These are phyloP conservation scores for Barnettozyma californica DNA, from an alignment of 805 yeast species.

Conservation along the genomic window DNA sequence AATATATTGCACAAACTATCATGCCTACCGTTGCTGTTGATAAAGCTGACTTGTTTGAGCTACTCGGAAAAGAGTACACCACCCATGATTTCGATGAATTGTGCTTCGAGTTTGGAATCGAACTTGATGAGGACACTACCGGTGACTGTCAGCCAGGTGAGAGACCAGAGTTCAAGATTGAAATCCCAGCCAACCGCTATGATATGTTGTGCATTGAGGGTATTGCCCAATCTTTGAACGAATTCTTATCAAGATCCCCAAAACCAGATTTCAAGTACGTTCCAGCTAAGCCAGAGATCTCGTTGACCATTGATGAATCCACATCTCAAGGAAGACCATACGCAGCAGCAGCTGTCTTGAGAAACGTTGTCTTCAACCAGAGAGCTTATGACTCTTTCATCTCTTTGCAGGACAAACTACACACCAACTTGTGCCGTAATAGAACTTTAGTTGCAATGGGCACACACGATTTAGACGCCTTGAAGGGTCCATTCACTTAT, in stretches of 20 bases:
- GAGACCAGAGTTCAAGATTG: constrained; percentile 95
- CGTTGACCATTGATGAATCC: constrained; percentile 69
- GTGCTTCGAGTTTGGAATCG: constrained; percentile 96
- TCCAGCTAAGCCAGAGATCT: constrained; percentile 53
- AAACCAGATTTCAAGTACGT: constrained; percentile 65
- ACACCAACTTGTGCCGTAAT: constrained; percentile 92
- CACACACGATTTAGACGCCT: constrained; percentile 86
- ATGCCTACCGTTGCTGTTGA: constrained; percentile 99
- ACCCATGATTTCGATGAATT: constrained; percentile 94
- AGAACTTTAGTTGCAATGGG: constrained; percentile 98
- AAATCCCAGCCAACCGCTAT: constrained; percentile 96
- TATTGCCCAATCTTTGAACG: constrained; percentile 90
- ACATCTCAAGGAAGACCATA: constrained; percentile 79
- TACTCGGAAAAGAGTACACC: constrained; percentile 65
- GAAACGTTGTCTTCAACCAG: constrained; percentile 75
- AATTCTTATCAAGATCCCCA: constrained; percentile 65
- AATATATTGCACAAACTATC: background rate
- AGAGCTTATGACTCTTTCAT: constrained; percentile 92
- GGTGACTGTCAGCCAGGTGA: constrained; percentile 68
- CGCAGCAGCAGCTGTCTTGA: constrained; percentile 91
- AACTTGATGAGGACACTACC: constrained; percentile 95
- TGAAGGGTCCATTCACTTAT: constrained; percentile 80
- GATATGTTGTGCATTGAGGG: constrained; percentile 98
- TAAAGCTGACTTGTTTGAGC: constrained; percentile 82
- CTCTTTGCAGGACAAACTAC: constrained; percentile 92